Evolutionary conservation across 1,139 yeast genomes (phyloP).

Genomic region (Arxiozyma heterogenica): DNA sequence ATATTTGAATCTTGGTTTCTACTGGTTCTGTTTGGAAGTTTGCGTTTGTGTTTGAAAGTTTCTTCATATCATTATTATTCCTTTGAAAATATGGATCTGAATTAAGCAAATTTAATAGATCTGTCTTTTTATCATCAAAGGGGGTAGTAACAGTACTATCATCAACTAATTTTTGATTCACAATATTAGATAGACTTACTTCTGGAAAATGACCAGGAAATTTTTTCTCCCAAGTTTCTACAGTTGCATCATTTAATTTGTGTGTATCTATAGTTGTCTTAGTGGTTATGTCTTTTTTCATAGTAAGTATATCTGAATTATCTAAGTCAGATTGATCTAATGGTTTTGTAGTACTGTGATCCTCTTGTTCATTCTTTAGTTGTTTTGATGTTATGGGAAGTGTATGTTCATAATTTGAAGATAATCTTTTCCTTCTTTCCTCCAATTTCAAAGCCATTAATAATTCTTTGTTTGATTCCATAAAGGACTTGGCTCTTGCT

Average conservation of each 20-base stretch:
- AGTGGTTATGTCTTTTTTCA: background rate
- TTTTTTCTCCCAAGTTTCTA: background rate
- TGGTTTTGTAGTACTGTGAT: background rate
- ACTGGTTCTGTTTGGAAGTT: background rate
- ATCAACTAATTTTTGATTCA: background rate
- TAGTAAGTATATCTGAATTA: background rate
- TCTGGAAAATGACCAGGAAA: background rate
- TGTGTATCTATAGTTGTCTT: background rate
- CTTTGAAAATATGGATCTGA: background rate
- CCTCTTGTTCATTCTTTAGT: background rate
- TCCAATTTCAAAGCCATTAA: conserved; percentile 28
- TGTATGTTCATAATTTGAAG: conserved; percentile 10
- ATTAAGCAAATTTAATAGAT: background rate
- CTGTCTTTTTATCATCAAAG: background rate
- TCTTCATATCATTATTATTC: background rate
- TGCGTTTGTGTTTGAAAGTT: background rate
- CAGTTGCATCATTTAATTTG: background rate
- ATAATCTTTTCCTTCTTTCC: conserved; percentile 26
- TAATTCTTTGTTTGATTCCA: conserved; percentile 28
- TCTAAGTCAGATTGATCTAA: background rate
- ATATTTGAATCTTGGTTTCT: background rate
- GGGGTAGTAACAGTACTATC: background rate
- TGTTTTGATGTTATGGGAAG: background rate
- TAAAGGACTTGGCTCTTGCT: conserved; percentile 26
- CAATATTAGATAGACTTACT: background rate